Evolutionary conservation across 768 basidiomycete genomes (phyloP).

Genomic region (Holtermanniella nyarrowii): DNA sequence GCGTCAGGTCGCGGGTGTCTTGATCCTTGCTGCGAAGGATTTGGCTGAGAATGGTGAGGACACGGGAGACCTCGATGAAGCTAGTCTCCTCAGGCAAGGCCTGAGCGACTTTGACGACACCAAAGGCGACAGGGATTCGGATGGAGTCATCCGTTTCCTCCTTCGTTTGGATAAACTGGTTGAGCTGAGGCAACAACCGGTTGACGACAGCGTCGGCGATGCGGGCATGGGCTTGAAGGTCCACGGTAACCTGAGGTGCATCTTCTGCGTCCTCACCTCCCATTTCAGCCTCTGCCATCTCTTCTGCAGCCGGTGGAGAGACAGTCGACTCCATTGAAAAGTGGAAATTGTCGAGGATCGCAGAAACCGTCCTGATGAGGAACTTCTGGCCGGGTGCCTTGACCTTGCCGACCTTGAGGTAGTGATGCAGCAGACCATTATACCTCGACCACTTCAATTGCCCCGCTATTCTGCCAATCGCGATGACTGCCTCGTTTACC

Average conservation of each 20-base stretch:
- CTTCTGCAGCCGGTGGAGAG: constrained; percentile 5
- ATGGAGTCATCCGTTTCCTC: constrained; percentile 73
- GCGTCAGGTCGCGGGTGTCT: constrained; percentile 75
- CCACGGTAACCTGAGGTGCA: constrained; percentile 5
- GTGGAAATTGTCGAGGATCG: constrained; percentile 80
- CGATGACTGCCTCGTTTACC: constrained; percentile 74
- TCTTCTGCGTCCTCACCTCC: constrained; percentile 15
- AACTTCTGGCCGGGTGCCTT: constrained; percentile 67
- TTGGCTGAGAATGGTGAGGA: constrained; percentile 78
- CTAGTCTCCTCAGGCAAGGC: constrained; percentile 59
- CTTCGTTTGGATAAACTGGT: constrained; percentile 70
- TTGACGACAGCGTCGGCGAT: constrained; percentile 68
- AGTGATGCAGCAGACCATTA: constrained; percentile 65
- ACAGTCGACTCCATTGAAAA: constrained; percentile 58
- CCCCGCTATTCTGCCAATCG: constrained; percentile 67
- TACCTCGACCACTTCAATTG: constrained; percentile 77
- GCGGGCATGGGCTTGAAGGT: constrained; percentile 14
- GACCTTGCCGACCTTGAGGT: constrained; percentile 51
- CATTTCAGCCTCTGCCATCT: constrained; percentile 16
- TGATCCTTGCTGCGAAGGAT: constrained; percentile 86
- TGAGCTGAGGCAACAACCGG: constrained; percentile 66
- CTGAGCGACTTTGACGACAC: constrained; percentile 71
- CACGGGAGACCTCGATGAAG: constrained; percentile 58
- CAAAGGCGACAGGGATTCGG: constrained; percentile 78
- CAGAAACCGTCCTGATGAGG: constrained; percentile 72